A percentile compares a stretch with the other conserved stretches of the same genome.
Evolutionary conservation across 805 yeast genomes (phyloP).

Genomic region (Ogataea sp.): DNA sequence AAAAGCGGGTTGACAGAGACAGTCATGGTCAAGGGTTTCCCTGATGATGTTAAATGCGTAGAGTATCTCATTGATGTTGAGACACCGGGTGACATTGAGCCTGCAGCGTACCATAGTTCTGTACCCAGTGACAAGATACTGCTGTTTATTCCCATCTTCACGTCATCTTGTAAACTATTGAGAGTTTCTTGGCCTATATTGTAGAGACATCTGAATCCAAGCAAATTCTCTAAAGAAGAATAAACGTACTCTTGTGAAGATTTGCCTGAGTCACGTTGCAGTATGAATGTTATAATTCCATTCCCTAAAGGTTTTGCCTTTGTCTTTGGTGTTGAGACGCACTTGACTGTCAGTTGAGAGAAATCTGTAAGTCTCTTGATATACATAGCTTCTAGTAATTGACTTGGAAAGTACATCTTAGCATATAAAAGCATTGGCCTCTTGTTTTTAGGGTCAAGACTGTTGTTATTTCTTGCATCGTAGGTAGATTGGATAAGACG

Average conservation of each 20-base stretch:
- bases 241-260: slow-evolving; percentile 67
- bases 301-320: slow-evolving; percentile 18
- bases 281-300: slow-evolving; percentile 54
- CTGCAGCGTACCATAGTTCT: slow-evolving; percentile 83
- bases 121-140: slow-evolving; percentile 69
- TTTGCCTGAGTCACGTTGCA: slow-evolving; percentile 59
- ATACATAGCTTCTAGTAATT: slow-evolving; percentile 80
- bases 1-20: slow-evolving; percentile 80
- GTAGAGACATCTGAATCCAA: slow-evolving; percentile 76
- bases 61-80: slow-evolving; percentile 81
- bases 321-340: slow-evolving; percentile 51
- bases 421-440: slow-evolving; percentile 62
- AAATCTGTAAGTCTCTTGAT: slow-evolving; percentile 51
- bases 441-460: background rate
- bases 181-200: slow-evolving; percentile 35
- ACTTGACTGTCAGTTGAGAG: slow-evolving; percentile 63
- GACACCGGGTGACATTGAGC: slow-evolving; percentile 81
- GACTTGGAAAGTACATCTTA: slow-evolving; percentile 79
- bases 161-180: background rate
- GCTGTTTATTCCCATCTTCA: slow-evolving; percentile 1
- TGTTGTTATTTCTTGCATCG: background rate
- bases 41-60: slow-evolving; percentile 70
- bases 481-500: slow-evolving; percentile 29
- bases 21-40: slow-evolving; percentile 85
- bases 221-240: slow-evolving; percentile 74